Percentiles rank a stretch among this genome's conserved stretches.
Conservation (phyloP, 129 eudicot genomes). For the Rutidosis leptorrhynchoides region DNA sequence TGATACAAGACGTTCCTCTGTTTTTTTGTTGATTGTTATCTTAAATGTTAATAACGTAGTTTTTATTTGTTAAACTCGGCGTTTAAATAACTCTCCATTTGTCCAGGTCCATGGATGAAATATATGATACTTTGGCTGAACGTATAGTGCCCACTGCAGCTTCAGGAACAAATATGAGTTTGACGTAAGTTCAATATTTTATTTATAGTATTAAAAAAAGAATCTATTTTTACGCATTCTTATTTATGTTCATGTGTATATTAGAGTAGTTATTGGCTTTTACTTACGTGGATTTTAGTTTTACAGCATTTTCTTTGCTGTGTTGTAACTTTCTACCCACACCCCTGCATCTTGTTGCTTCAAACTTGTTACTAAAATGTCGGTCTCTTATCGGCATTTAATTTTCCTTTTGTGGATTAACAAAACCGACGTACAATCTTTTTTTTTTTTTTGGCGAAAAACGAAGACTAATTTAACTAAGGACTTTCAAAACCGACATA, state of each 20-base stretch:
- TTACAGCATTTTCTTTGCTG: neutral
- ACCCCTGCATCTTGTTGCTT: neutral
- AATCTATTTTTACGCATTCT: conserved; percentile 6
- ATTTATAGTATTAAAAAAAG: conserved; percentile 1
- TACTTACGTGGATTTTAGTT: neutral
- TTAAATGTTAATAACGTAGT: neutral
- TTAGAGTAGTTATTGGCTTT: conserved; percentile 9
- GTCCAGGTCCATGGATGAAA: conserved; percentile 74
- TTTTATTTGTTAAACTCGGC: neutral
- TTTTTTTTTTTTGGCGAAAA: no score
- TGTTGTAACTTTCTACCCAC: neutral
- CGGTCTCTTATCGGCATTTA: neutral
- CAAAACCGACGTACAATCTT: no score
- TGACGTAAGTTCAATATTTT: conserved; percentile 54
- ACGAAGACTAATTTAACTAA: no score
- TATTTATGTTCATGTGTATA: neutral
- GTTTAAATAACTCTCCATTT: conserved; percentile 17
- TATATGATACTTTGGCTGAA: conserved; percentile 78
- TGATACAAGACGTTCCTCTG: conserved; percentile 7
- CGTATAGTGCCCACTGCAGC: conserved; percentile 88
- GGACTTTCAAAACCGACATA: no score
- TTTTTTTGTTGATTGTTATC: conserved; percentile 2
- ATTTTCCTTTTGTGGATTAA: neutral
- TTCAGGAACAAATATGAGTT: conserved; percentile 54
- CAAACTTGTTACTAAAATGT: neutral